phyloP scores from a whole-genome alignment of 768 basidiomycete species.

The Tulasnella sp. region DNA sequence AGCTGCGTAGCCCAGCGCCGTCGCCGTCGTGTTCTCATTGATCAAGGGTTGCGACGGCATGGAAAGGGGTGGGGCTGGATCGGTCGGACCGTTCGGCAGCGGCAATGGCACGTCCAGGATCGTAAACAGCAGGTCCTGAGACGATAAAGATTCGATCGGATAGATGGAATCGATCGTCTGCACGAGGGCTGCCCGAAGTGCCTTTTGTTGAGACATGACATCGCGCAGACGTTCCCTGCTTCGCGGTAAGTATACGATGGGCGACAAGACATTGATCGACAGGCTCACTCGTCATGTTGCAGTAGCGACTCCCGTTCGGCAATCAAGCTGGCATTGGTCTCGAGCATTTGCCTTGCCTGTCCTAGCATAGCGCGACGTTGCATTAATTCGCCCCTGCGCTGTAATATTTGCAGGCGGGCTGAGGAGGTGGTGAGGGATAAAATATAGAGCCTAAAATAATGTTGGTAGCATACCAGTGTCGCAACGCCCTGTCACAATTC shows the following conservation, averaged over 20 bases:
- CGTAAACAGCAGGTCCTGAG: slow-evolving; percentile 78
- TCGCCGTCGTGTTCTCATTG: slow-evolving; percentile 77
- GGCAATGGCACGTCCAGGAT: slow-evolving; percentile 84
- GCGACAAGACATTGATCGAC: not conserved
- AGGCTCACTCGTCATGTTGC: not conserved
- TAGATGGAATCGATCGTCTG: slow-evolving; percentile 65
- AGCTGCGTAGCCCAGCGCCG: slow-evolving; percentile 82
- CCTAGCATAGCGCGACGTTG: slow-evolving; percentile 37
- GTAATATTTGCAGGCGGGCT: slow-evolving; percentile 34
- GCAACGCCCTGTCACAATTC: slow-evolving; percentile 33
- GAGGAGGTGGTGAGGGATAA: slow-evolving; percentile 17
- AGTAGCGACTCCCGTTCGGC: not conserved
- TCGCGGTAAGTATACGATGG: too few species aligned
- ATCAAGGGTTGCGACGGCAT: slow-evolving; percentile 54
- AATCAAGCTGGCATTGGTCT: not conserved
- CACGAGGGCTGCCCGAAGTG: slow-evolving; percentile 33
- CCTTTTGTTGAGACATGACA: not conserved
- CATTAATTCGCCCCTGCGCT: slow-evolving; percentile 34
- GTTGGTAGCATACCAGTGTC: slow-evolving; percentile 34
- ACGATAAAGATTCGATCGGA: slow-evolving; percentile 76
- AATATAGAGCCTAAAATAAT: not conserved
- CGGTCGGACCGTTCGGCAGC: slow-evolving; percentile 57
- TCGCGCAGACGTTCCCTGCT: not conserved
- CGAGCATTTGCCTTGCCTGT: slow-evolving; percentile 26
- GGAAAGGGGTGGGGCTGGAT: slow-evolving; percentile 73